Conservation (phyloP, 2,329 filamentous ascomycete species). For the Monosporascus sp. region DNA sequence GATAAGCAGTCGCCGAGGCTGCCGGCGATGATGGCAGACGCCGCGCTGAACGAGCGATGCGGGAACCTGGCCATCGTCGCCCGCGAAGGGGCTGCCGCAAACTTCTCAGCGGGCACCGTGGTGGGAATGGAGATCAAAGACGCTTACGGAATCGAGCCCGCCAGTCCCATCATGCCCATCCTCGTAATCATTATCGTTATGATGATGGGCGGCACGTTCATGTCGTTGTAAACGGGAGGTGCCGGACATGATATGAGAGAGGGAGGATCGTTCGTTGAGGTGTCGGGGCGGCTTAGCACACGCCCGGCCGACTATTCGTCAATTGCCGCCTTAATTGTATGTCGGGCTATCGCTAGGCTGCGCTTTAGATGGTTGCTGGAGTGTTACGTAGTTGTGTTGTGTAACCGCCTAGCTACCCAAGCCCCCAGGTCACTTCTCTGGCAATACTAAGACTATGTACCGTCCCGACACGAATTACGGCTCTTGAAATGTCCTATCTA, state of each 20-base stretch:
- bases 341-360: no score
- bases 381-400: neutral
- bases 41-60: constrained; percentile 36
- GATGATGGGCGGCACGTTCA: constrained; percentile 17
- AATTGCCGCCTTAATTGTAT: no score
- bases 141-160: constrained; percentile 21
- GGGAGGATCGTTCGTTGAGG: neutral
- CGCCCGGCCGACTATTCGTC: no score
- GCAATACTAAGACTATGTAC: no score
- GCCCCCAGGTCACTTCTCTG: no score
- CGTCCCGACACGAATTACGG: no score
- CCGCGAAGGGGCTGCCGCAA: constrained; percentile 35
- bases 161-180: constrained; percentile 15
- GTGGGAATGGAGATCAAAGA: constrained; percentile 29
- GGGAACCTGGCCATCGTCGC: constrained; percentile 41
- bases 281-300: neutral
- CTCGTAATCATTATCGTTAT: constrained; percentile 17
- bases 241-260: neutral
- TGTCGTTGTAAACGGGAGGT: constrained; percentile 10
- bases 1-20: constrained; percentile 34
- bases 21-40: constrained; percentile 32
- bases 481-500: no score
- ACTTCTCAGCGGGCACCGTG: constrained; percentile 39
- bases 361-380: neutral
- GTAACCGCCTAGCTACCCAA: neutral